Base-by-base conservation (phyloP, 352 stramenopile species). In the Phytopythium litorale region DNA sequence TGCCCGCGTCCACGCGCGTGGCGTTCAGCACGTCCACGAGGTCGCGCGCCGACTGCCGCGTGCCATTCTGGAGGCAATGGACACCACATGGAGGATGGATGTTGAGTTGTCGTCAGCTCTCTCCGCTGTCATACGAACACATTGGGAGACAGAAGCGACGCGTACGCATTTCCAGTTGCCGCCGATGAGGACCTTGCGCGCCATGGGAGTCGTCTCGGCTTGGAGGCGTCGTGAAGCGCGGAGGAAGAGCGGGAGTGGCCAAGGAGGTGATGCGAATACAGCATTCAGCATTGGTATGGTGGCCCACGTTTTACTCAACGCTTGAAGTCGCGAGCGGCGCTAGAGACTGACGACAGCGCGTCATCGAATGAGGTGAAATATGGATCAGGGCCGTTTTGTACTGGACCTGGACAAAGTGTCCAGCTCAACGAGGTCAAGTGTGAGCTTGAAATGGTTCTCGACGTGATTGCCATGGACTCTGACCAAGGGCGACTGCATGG, bases 131-230 rank as follows among this genome's bases (percentile, higher is more conserved):
- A 32, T 0, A 32, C 7, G 3, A 5, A 37, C 37, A 28, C 37
- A 50, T 3, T 23, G 15, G 21, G 8, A 15, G 19, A 2, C 5
- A n/a, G 52, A 5, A 38, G 9, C 33, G 49, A 77, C 63, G 85
- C 72, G 91, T 79, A 87, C 77, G 69, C 72, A 86, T 84, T 98
- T 98, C 93, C 93, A 98, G 77, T 98, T 98, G 63, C 93, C 93
- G 42, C 85, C 88, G 67, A 98, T 97, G 67, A 98, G 81, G 40
- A 91, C 85, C 58, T 89, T 96, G 53, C 92, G 79, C 66, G 65
- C 12, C 76, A 84, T 84, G 48, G 8, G 28, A 13, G 25, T 23
- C 19, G 8, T 15, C 4, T 25, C 28, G 5, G 28, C 28, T 32
- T 32, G 28, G 28, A 32, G 28, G 28, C 28, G 32, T 11, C 32